phyloP scores from a whole-genome alignment of 1,139 yeast genomes.

The Candida pseudoviswanathii region DNA sequence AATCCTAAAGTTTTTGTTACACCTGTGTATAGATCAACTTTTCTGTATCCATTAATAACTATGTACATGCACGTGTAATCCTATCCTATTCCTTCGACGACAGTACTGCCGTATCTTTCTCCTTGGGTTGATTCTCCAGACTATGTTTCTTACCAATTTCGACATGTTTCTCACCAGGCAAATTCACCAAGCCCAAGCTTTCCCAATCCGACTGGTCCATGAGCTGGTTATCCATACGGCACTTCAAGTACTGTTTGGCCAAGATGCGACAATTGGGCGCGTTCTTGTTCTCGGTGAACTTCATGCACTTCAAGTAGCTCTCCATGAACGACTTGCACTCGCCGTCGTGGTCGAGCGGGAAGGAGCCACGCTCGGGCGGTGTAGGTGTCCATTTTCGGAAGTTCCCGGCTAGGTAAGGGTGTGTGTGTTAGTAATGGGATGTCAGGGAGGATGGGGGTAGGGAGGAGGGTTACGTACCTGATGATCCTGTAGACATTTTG shows the following conservation, averaged over 20 bases:
- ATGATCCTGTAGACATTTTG: neutral
- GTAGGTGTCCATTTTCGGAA: conserved; percentile 70
- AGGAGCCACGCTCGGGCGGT: conserved; percentile 96
- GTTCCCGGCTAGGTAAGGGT: conserved; percentile 25
- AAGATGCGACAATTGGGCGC: conserved; percentile 86
- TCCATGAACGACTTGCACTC: conserved; percentile 81
- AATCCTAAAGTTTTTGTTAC: neutral
- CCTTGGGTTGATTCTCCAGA: neutral
- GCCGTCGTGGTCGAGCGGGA: conserved; percentile 89
- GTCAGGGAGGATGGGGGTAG: neutral
- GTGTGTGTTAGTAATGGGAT: neutral
- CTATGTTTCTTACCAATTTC: conserved; percentile 29
- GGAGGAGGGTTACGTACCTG: neutral
- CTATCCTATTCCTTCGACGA: neutral
- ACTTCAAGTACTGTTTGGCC: conserved; percentile 78
- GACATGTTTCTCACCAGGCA: conserved; percentile 49
- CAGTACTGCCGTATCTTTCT: neutral
- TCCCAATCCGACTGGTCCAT: conserved; percentile 87
- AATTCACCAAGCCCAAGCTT: conserved; percentile 64
- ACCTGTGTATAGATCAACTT: neutral
- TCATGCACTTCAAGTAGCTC: conserved; percentile 76
- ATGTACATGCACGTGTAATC: neutral
- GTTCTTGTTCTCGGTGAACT: conserved; percentile 75
- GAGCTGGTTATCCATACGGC: conserved; percentile 87
- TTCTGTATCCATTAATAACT: neutral